phyloP scores from a whole-genome alignment of 2,329 filamentous ascomycete species.

The Ustulina deusta region DNA sequence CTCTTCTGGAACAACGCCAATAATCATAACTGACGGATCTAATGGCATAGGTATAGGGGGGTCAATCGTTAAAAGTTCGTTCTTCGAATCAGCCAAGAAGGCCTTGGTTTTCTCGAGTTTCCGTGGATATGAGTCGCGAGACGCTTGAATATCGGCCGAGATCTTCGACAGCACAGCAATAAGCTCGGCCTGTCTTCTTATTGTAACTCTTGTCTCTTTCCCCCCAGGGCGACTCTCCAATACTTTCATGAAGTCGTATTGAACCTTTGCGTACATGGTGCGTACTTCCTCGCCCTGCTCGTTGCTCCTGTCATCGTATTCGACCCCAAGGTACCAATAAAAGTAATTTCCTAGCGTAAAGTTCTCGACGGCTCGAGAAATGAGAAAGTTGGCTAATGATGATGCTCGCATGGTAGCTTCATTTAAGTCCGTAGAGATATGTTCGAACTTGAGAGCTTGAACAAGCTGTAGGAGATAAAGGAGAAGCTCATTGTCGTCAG shows the following conservation, averaged over 20 bases:
- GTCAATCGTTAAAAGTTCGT: slow-evolving; percentile 85
- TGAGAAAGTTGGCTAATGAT: slow-evolving; percentile 88
- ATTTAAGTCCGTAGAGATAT: slow-evolving; percentile 72
- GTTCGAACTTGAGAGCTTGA: slow-evolving; percentile 94
- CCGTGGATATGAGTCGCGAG: slow-evolving; percentile 79
- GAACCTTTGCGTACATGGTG: slow-evolving; percentile 90
- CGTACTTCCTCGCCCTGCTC: slow-evolving; percentile 81
- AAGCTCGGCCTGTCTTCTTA: slow-evolving; percentile 89
- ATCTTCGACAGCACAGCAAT: slow-evolving; percentile 89
- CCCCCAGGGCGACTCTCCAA: slow-evolving; percentile 79
- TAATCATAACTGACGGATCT: slow-evolving; percentile 84
- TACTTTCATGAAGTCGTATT: slow-evolving; percentile 95
- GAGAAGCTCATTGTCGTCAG: slow-evolving; percentile 90
- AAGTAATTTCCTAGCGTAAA: slow-evolving; percentile 94
- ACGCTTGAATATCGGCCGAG: slow-evolving; percentile 86
- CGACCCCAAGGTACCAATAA: slow-evolving; percentile 99
- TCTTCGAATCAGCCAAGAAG: slow-evolving; percentile 87
- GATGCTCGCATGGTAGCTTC: slow-evolving; percentile 75
- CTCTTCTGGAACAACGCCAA: slow-evolving; percentile 84
- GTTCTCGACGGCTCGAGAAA: slow-evolving; percentile 87
- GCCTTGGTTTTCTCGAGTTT: slow-evolving; percentile 89
- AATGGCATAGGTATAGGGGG: slow-evolving; percentile 88
- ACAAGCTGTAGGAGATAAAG: slow-evolving; percentile 94
- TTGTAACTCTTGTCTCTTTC: slow-evolving; percentile 76
- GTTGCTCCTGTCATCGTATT: slow-evolving; percentile 86